phyloP scores from a whole-genome alignment of 805 yeast species.

The Alloascoidea africana region DNA sequence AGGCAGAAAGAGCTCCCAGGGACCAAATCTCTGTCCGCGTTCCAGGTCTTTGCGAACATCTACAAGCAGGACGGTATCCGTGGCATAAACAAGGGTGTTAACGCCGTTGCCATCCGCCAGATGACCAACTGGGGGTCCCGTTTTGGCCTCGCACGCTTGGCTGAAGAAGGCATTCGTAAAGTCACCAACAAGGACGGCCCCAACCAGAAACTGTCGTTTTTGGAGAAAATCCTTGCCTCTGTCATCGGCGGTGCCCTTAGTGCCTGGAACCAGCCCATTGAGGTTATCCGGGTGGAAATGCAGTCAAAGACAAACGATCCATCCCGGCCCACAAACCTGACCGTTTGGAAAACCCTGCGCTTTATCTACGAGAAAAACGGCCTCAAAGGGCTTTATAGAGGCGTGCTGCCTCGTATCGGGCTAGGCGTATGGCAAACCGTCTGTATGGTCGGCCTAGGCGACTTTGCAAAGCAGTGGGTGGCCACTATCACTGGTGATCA shows the following conservation, averaged over 20 bases:
- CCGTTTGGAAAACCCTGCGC: conserved; percentile 47
- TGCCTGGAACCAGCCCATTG: conserved; percentile 87
- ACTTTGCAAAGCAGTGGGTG: conserved; percentile 48
- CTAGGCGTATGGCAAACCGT: conserved; percentile 83
- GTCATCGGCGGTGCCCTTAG: conserved; percentile 78
- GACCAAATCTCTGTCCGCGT: conserved; percentile 10
- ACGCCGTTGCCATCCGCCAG: conserved; percentile 80
- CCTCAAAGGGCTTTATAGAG: conserved; percentile 64
- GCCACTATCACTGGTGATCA: conserved; percentile 37
- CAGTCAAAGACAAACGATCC: conserved; percentile 72
- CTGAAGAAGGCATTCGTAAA: conserved; percentile 55
- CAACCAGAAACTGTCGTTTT: conserved; percentile 42
- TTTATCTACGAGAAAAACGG: conserved; percentile 62
- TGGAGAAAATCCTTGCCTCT: conserved; percentile 56
- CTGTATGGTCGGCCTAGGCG: conserved; percentile 84
- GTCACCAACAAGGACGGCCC: conserved; percentile 35
- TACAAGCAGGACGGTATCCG: conserved; percentile 59
- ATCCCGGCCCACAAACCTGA: conserved; percentile 68
- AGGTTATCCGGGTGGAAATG: conserved; percentile 81
- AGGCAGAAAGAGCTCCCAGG: conserved; percentile 36
- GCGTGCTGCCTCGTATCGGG: conserved; percentile 79
- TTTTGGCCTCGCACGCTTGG: conserved; percentile 67
- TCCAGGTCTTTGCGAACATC: conserved; percentile 62
- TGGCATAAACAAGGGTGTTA: conserved; percentile 80
- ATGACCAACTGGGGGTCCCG: conserved; percentile 89